Percentiles rank a stretch among this genome's conserved stretches.
These are phyloP conservation scores for Tuctoria greenei DNA, from an alignment of 176 grass and related monocot genomes.

Conservation along the genomic window DNA sequence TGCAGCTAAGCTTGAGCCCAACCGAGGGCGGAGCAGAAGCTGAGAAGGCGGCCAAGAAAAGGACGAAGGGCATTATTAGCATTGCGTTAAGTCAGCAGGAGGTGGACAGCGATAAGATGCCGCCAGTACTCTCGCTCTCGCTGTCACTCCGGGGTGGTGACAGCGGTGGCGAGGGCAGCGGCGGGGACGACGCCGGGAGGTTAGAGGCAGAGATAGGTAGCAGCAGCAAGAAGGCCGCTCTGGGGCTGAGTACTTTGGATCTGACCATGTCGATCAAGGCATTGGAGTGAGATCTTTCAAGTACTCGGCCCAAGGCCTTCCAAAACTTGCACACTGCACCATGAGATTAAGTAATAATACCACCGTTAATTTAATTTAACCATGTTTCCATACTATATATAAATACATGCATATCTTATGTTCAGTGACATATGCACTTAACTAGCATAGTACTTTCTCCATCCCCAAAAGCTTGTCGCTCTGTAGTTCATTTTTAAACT, in stretches of 20 bases:
- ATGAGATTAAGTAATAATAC: constrained; percentile 56
- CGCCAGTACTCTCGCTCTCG: constrained; percentile 58
- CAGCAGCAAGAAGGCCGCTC: constrained; percentile 63
- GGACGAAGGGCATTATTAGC: constrained; percentile 16
- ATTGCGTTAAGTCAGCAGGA: constrained; percentile 22
- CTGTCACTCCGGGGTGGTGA: constrained; percentile 35
- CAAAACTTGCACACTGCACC: constrained; percentile 58
- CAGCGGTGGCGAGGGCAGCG: neutral
- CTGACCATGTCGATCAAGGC: constrained; percentile 99
- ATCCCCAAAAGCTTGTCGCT: too few relatives aligned
- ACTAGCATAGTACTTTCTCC: neutral
- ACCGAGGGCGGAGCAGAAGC: constrained; percentile 30
- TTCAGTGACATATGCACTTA: constrained; percentile 21
- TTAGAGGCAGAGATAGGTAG: constrained; percentile 55
- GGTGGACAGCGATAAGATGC: constrained; percentile 40
- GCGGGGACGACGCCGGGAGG: constrained; percentile 29
- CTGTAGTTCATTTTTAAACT: too few relatives aligned
- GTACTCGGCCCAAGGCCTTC: constrained; percentile 93
- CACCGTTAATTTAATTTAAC: constrained; percentile 57
- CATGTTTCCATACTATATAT: constrained; percentile 37
- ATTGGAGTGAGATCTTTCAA: constrained; percentile 99
- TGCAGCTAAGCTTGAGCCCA: constrained; percentile 86
- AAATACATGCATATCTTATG: constrained; percentile 31
- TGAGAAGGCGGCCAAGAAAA: constrained; percentile 25
- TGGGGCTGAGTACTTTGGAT: constrained; percentile 99